These are phyloP conservation scores for Paragyromitra xinjiangensis DNA, from an alignment of 495 filamentous ascomycete genomes.

Conservation along the genomic window DNA sequence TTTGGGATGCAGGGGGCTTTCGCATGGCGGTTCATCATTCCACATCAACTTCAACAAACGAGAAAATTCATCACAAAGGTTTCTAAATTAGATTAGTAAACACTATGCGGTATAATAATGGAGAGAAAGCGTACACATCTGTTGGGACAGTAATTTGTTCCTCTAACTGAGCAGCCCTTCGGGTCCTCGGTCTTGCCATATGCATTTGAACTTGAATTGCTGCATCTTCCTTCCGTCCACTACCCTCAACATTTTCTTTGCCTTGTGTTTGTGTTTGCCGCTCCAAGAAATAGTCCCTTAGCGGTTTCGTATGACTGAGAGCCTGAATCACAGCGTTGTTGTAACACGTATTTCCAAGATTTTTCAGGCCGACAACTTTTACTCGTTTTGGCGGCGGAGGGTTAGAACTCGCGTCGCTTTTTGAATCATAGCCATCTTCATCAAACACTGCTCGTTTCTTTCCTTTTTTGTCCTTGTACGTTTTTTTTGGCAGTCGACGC, in stretches of 20 bases:
- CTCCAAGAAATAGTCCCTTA: slow-evolving; percentile 54
- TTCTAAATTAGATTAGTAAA: slow-evolving; percentile 43
- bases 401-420: slow-evolving; percentile 43
- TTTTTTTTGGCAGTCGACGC: slow-evolving; percentile 42
- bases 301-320: slow-evolving; percentile 54
- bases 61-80: slow-evolving; percentile 57
- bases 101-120: background rate
- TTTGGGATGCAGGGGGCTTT: slow-evolving; percentile 23
- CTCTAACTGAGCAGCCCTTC: slow-evolving; percentile 54
- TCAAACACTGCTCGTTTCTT: slow-evolving; percentile 41
- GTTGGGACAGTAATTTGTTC: slow-evolving; percentile 50
- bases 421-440: slow-evolving; percentile 45
- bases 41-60: slow-evolving; percentile 54
- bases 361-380: slow-evolving; percentile 55
- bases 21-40: slow-evolving; percentile 37
- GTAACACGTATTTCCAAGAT: slow-evolving; percentile 56
- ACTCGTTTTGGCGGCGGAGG: slow-evolving; percentile 45
- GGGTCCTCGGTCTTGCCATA: slow-evolving; percentile 51
- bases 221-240: slow-evolving; percentile 40
- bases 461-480: slow-evolving; percentile 50
- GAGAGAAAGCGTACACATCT: slow-evolving; percentile 46
- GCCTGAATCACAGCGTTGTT: slow-evolving; percentile 57
- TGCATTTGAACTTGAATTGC: slow-evolving; percentile 50
- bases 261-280: slow-evolving; percentile 40
- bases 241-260: slow-evolving; percentile 27